Conservation (phyloP, 108 stramenopile genomes). For the Skeletonema grethae region DNA sequence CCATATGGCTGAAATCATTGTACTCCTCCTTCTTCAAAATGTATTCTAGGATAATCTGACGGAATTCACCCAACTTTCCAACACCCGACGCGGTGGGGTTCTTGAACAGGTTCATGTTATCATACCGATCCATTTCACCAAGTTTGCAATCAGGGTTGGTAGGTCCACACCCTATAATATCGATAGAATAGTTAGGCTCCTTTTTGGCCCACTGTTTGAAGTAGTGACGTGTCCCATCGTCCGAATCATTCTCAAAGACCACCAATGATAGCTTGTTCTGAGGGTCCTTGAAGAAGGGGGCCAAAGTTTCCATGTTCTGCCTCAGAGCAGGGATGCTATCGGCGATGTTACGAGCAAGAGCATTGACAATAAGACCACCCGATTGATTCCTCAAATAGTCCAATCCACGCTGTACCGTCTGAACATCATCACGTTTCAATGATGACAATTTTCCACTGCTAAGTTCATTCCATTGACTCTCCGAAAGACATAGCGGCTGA, state of each 20-base stretch:
- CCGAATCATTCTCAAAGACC: slow-evolving; percentile 57
- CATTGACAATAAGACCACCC: slow-evolving; percentile 51
- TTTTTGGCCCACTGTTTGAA: slow-evolving; percentile 44
- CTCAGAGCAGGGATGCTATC: slow-evolving; percentile 41
- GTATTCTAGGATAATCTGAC: slow-evolving; percentile 47
- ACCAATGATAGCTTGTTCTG: slow-evolving; percentile 38
- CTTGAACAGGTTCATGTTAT: slow-evolving; percentile 40
- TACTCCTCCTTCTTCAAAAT: slow-evolving; percentile 39
- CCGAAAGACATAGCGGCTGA: slow-evolving; percentile 38
- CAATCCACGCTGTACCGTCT: slow-evolving; percentile 46
- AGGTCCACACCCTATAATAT: slow-evolving; percentile 50
- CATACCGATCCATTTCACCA: slow-evolving; percentile 48
- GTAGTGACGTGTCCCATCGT: slow-evolving; percentile 46
- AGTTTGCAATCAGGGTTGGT: slow-evolving; percentile 50
- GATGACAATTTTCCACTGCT: slow-evolving; percentile 43
- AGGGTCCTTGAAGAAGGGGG: slow-evolving; percentile 37
- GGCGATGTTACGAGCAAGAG: slow-evolving; percentile 48
- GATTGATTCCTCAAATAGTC: slow-evolving; percentile 38
- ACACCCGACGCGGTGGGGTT: slow-evolving; percentile 46
- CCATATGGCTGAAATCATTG: slow-evolving; percentile 54
- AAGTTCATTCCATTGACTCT: slow-evolving; percentile 43
- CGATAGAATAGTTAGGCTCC: slow-evolving; percentile 32
- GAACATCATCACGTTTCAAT: slow-evolving; percentile 48
- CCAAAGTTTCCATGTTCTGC: slow-evolving; percentile 47
- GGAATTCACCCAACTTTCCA: slow-evolving; percentile 55